phyloP scores from a whole-genome alignment of 805 yeast species.

The Saccharomycopsis sp. region DNA sequence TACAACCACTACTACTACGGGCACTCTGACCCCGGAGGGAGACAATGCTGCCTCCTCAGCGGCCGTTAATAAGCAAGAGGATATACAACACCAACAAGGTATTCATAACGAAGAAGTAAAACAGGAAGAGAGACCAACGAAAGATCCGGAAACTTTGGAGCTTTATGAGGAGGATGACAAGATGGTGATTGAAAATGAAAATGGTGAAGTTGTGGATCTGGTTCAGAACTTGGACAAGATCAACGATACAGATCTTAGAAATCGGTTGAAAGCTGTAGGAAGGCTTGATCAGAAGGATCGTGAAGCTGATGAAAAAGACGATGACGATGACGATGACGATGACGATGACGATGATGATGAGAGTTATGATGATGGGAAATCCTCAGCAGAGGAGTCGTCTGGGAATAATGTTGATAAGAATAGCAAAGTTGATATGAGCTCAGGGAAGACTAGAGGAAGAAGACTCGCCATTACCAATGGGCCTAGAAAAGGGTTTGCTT shows the following conservation, averaged over 20 bases:
- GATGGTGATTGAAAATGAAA: slow-evolving; percentile 69
- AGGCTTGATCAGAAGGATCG: not conserved
- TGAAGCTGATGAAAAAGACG: not conserved
- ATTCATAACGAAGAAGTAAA: not conserved
- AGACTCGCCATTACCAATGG: not conserved
- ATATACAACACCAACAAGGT: not conserved
- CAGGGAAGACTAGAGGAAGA: too few relatives aligned
- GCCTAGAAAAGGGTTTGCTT: slow-evolving; percentile 45
- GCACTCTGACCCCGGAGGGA: too few relatives aligned
- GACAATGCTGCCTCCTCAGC: not conserved
- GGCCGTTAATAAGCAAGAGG: too few relatives aligned
- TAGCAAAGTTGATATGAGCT: too few relatives aligned
- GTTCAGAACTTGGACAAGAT: too few relatives aligned
- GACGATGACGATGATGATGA: not conserved
- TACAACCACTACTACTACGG: too few relatives aligned
- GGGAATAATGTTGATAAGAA: not conserved
- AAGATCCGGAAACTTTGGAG: slow-evolving; percentile 17
- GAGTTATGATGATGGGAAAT: not conserved
- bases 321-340: slow-evolving; percentile 2
- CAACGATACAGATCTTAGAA: too few relatives aligned
- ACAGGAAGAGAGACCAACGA: not conserved
- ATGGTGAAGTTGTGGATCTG: slow-evolving; percentile 71
- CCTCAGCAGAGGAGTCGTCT: not conserved
- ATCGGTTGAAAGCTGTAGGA: too few relatives aligned
- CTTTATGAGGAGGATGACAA: slow-evolving; percentile 64